A percentile compares a stretch with the other conserved stretches of the same genome.
phyloP scores from a whole-genome alignment of 2,329 filamentous ascomycete species.

The Clathrospora elynae region DNA sequence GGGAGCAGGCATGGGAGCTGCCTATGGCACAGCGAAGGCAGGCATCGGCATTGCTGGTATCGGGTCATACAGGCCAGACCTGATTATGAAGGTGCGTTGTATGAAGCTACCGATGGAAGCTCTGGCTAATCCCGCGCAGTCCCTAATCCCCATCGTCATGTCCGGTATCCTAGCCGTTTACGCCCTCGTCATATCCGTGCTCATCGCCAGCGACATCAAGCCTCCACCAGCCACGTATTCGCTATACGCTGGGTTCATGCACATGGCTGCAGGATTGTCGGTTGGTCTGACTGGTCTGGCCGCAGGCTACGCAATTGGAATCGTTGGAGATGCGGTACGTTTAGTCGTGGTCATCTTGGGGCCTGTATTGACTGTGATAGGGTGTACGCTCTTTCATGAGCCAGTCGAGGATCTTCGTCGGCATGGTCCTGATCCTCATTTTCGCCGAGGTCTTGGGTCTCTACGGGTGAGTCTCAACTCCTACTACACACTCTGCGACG shows the following conservation, averaged over 20 bases:
- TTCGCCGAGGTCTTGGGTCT: constrained; percentile 97
- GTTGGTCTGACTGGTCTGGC: constrained; percentile 59
- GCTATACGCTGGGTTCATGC: constrained; percentile 91
- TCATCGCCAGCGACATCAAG: constrained; percentile 88
- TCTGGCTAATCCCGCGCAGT: constrained; percentile 57
- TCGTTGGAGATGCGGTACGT: constrained; percentile 85
- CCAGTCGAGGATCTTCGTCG: constrained; percentile 93
- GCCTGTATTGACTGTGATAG: constrained; percentile 44
- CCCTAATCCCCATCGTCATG: constrained; percentile 90
- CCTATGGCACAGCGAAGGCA: constrained; percentile 86
- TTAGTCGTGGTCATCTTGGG: background rate
- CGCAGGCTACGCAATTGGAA: constrained; percentile 73
- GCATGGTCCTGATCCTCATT: constrained; percentile 98
- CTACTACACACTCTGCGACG: too few relatives aligned
- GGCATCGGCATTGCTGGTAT: constrained; percentile 87
- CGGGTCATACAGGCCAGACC: constrained; percentile 80
- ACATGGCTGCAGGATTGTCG: constrained; percentile 85
- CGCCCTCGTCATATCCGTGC: constrained; percentile 92
- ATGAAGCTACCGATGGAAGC: background rate
- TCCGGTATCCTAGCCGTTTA: constrained; percentile 99
- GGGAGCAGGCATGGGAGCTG: constrained; percentile 68
- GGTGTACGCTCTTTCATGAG: constrained; percentile 94
- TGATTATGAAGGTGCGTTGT: constrained; percentile 81
- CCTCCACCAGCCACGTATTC: constrained; percentile 75
- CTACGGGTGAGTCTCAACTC: constrained; percentile 73